These are phyloP conservation scores for Tolypocladium amazonense DNA, from an alignment of 2,329 filamentous ascomycete species.

Conservation along the genomic window DNA sequence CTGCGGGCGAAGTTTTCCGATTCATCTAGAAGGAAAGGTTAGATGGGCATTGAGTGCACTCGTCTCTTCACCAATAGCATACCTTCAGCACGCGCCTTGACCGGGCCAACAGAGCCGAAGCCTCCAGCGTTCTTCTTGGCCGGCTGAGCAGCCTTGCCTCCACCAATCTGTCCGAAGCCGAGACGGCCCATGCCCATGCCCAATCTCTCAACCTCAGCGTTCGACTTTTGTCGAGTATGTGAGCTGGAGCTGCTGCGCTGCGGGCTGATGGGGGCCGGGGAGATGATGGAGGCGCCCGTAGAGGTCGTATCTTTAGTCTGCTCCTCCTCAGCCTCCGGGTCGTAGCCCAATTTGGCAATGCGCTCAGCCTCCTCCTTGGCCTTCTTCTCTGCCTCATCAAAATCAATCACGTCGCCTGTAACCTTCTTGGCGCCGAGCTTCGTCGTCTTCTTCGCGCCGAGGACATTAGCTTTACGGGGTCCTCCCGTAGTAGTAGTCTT, in stretches of 20 bases:
- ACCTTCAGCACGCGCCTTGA: slow-evolving; percentile 62
- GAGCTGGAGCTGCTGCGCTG: slow-evolving; percentile 44
- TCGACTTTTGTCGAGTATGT: slow-evolving; percentile 49
- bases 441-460: slow-evolving; percentile 71
- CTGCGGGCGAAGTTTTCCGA: slow-evolving; percentile 72
- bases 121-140: slow-evolving; percentile 69
- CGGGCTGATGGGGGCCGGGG: slow-evolving; percentile 68
- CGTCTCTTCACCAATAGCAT: slow-evolving; percentile 14
- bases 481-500: slow-evolving; percentile 56
- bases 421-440: slow-evolving; percentile 95
- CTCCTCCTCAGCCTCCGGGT: slow-evolving; percentile 73
- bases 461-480: slow-evolving; percentile 74
- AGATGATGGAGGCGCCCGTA: slow-evolving; percentile 51
- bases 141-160: slow-evolving; percentile 43
- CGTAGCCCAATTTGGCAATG: slow-evolving; percentile 90
- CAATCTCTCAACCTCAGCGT: slow-evolving; percentile 75
- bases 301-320: slow-evolving; percentile 36
- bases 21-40: slow-evolving; percentile 40
- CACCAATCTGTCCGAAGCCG: slow-evolving; percentile 78
- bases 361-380: slow-evolving; percentile 95
- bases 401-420: slow-evolving; percentile 71
- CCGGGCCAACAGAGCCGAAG: slow-evolving; percentile 75
- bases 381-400: slow-evolving; percentile 94
- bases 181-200: slow-evolving; percentile 81
- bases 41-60: not conserved